phyloP scores from a whole-genome alignment of 306 rosid genomes.

The Vachellia collinsii region DNA sequence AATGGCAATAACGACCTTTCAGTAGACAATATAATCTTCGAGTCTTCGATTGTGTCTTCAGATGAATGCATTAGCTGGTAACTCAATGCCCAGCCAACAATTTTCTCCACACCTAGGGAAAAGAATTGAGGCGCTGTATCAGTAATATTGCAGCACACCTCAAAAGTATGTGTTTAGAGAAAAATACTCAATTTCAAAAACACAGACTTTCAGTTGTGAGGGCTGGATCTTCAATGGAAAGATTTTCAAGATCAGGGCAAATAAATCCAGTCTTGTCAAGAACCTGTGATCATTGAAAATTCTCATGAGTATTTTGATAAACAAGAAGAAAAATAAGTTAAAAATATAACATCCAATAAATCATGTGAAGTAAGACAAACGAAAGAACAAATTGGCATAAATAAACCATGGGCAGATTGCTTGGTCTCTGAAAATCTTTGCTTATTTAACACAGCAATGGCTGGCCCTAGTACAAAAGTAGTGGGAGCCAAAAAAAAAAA shows the following conservation, averaged over 20 bases:
- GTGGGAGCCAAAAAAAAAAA: conserved; percentile 7
- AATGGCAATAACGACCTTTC: conserved; percentile 66
- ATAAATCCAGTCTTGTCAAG: conserved; percentile 68
- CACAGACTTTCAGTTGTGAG: conserved; percentile 75
- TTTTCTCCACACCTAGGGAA: conserved; percentile 75
- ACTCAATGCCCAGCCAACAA: conserved; percentile 90
- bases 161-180: neutral
- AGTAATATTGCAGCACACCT: conserved; percentile 29
- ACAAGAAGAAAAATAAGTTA: neutral
- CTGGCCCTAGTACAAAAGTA: neutral
- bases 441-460: neutral
- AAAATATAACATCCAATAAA: conserved; percentile 14
- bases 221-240: conserved; percentile 79
- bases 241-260: conserved; percentile 81
- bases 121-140: conserved; percentile 2
- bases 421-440: conserved; percentile 1
- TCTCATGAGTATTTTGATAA: conserved; percentile 36
- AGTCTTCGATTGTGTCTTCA: conserved; percentile 56
- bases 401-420: conserved; percentile 11
- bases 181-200: neutral
- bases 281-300: conserved; percentile 64
- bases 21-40: conserved; percentile 63
- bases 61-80: conserved; percentile 65
- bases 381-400: conserved; percentile 2
- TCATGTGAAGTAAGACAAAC: neutral